Percentiles rank a stretch among this genome's conserved stretches.
Evolutionary conservation across 768 basidiomycete genomes (phyloP).

Genomic region (Nidula microcarpa): DNA sequence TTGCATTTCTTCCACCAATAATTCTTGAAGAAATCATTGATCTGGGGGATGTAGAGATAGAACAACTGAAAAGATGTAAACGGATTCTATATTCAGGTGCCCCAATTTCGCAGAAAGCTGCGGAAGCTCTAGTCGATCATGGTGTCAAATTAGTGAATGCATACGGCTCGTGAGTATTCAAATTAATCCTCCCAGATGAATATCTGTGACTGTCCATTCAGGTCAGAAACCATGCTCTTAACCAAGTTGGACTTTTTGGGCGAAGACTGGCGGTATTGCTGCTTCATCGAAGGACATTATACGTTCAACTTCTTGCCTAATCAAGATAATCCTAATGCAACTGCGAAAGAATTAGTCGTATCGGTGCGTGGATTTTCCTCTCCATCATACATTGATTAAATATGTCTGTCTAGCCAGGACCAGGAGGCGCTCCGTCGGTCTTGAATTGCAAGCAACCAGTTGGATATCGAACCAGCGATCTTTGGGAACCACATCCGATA

Average conservation of each 20-base stretch:
- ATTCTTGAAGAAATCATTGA: constrained; percentile 13
- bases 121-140: constrained; percentile 3
- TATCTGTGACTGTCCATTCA: neutral
- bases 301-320: neutral
- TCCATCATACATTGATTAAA: neutral
- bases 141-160: constrained; percentile 4
- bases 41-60: constrained; percentile 1
- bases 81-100: constrained; percentile 12
- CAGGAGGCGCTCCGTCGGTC: constrained; percentile 10
- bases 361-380: neutral
- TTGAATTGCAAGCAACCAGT: constrained; percentile 13
- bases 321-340: neutral
- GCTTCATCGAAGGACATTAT: neutral
- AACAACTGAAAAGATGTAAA: constrained; percentile 3
- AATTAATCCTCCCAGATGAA: neutral
- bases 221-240: constrained; percentile 1
- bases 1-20: constrained; percentile 10
- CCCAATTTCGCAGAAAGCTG: constrained; percentile 7
- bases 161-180: constrained; percentile 4
- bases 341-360: neutral
- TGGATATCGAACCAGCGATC: constrained; percentile 13
- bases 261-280: neutral
- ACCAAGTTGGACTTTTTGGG: neutral
- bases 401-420: constrained; percentile 7
- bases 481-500: constrained; percentile 15